phyloP scores from a whole-genome alignment of 192 early-diverging fungal species.

The Backusella morwellensis region DNA sequence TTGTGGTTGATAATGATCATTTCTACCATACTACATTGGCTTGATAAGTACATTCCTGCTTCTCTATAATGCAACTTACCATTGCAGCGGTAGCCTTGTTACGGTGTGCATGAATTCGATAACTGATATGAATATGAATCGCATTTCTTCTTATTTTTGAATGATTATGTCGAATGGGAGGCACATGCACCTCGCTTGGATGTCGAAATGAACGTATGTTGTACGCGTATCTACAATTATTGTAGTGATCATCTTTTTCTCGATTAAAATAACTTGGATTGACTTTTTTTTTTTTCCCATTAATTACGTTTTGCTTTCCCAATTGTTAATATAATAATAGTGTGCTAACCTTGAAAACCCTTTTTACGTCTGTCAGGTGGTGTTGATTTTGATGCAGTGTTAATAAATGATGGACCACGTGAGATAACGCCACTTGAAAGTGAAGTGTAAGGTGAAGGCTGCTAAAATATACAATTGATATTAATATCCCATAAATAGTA shows the following conservation, averaged over 20 bases:
- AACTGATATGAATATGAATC: conserved; percentile 12
- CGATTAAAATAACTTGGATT: background rate
- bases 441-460: background rate
- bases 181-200: background rate
- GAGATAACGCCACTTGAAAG: conserved; percentile 7
- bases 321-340: background rate
- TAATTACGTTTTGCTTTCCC: too few relatives aligned
- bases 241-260: background rate
- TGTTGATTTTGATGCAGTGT: conserved; percentile 1
- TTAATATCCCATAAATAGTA: background rate
- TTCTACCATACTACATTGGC: too few relatives aligned
- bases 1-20: background rate
- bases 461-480: background rate
- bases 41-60: too few relatives aligned
- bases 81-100: background rate
- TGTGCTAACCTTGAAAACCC: background rate
- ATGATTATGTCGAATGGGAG: background rate
- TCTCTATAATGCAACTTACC: background rate
- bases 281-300: too few relatives aligned
- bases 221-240: background rate
- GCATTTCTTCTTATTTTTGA: conserved; percentile 13
- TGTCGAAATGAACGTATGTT: conserved; percentile 5
- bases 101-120: conserved; percentile 11
- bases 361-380: background rate
- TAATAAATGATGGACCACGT: background rate